Evolutionary conservation across 805 yeast species (phyloP), one percentile per base, ranked within the genome.

Genomic region (Millerago galiae): DNA sequence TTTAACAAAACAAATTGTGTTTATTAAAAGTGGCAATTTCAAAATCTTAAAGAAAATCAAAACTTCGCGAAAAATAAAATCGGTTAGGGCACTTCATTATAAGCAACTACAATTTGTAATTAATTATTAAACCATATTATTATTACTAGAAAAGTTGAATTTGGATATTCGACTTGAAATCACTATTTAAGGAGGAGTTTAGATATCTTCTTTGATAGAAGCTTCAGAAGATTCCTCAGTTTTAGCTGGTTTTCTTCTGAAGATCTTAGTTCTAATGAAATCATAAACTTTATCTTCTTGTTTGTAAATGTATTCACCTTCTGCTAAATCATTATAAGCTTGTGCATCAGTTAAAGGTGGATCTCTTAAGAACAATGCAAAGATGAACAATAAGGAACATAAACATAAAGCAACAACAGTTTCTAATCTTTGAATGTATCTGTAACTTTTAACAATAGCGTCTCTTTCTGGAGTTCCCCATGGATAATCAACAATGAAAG

Each of bases 401-500:
- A 81, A 67, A 41, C 74, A 67, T 21, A 66, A 40, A 14, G 81
- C 83, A 34, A 75, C 69, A 39, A 74, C 62, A 43, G 79, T 70
- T 58, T 81, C 72, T 42, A 77, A 56, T 52, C 70, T 68, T 61
- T 83, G 90, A 38, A 79, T 70, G 43, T 77, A 63, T 44, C 71
- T 72, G 58, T 83, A 83, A 2, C 84, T 72, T 37, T 55, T 60
- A 3, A 79, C 82, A 39, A 79, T 68, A 3, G 75, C 81, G 3
- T 55, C 56, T 61, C 91, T 74, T 45, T 70, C 75, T 14, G 81
- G 75, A 1, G 85, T 66, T 2, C 79, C 88, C 84, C 85, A 79
- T 2, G 77, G 57, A 53, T 79, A 69, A 0, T 52, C 52, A 3
- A 55, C 45, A 38, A 74, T 66, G 49, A 76, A 80, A 0, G 68